Evolutionary conservation across 257 asterid genomes (phyloP).

Genomic region (Gentiana macrophylla): DNA sequence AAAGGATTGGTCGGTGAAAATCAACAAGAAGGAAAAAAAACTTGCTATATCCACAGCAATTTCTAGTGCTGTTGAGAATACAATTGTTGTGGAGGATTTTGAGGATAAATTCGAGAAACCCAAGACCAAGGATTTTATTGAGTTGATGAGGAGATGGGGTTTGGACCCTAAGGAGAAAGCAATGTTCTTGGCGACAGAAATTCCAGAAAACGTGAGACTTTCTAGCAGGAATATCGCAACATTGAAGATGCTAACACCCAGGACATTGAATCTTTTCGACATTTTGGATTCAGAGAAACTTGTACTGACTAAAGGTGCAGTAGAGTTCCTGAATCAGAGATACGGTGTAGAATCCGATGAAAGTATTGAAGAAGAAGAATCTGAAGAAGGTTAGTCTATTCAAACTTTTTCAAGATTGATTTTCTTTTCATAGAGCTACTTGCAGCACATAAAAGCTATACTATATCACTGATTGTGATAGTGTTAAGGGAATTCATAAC

Average conservation of each 20-base stretch:
- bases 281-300: constrained; percentile 73
- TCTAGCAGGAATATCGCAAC: constrained; percentile 76
- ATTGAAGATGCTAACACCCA: constrained; percentile 78
- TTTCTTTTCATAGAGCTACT: not conserved
- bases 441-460: not conserved
- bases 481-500: not conserved
- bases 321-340: constrained; percentile 68
- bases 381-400: constrained; percentile 38
- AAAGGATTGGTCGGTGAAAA: constrained; percentile 83
- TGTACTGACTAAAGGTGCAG: constrained; percentile 67
- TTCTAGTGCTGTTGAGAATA: constrained; percentile 55
- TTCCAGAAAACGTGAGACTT: constrained; percentile 58
- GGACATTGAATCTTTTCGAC: constrained; percentile 85
- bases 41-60: constrained; percentile 86
- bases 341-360: constrained; percentile 42
- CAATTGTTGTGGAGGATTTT: constrained; percentile 83
- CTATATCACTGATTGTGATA: not conserved
- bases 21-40: constrained; percentile 75
- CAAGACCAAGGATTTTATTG: constrained; percentile 72
- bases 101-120: constrained; percentile 75
- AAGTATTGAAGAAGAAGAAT: constrained; percentile 31
- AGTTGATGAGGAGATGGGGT: constrained; percentile 66
- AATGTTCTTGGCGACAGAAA: constrained; percentile 59
- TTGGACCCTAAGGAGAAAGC: constrained; percentile 85
- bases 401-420: not conserved